phyloP scores from a whole-genome alignment of 768 basidiomycete genomes.

The Chalciporus piperatus region DNA sequence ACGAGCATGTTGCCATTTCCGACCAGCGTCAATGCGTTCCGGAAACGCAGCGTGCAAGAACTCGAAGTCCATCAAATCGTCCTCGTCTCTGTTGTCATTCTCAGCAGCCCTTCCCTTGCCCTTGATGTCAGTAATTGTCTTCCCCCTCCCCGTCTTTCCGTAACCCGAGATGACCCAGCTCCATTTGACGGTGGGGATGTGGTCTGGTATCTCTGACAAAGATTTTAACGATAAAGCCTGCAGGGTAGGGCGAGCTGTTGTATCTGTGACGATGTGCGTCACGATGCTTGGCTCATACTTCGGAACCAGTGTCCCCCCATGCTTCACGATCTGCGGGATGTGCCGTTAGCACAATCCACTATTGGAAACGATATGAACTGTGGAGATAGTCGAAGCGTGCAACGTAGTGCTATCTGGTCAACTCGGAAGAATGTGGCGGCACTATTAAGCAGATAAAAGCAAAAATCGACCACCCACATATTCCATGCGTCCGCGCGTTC shows the following conservation, averaged over 20 bases:
- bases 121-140: slow-evolving; percentile 2
- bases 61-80: slow-evolving; percentile 31
- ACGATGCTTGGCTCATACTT: slow-evolving; percentile 52
- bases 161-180: slow-evolving; percentile 51
- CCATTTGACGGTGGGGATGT: slow-evolving; percentile 66
- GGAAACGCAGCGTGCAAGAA: slow-evolving; percentile 48
- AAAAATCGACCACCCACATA: slow-evolving; percentile 43
- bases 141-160: slow-evolving; percentile 20
- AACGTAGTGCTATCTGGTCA: no score
- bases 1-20: slow-evolving; percentile 17
- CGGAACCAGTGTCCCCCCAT: slow-evolving; percentile 62
- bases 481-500: slow-evolving; percentile 57
- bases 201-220: slow-evolving; percentile 57
- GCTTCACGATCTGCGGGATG: slow-evolving; percentile 50
- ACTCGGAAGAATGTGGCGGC: no score
- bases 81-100: slow-evolving; percentile 1
- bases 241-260: slow-evolving; percentile 25
- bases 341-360: slow-evolving; percentile 1
- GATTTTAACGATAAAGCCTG: slow-evolving; percentile 46
- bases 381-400: background rate
- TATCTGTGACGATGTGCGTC: slow-evolving; percentile 68
- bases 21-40: slow-evolving; percentile 46
- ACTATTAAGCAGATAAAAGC: background rate
- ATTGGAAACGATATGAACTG: no score
- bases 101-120: slow-evolving; percentile 15